Conservation (phyloP, 345 rosid species). For the Eucalyptus dawsonii region DNA sequence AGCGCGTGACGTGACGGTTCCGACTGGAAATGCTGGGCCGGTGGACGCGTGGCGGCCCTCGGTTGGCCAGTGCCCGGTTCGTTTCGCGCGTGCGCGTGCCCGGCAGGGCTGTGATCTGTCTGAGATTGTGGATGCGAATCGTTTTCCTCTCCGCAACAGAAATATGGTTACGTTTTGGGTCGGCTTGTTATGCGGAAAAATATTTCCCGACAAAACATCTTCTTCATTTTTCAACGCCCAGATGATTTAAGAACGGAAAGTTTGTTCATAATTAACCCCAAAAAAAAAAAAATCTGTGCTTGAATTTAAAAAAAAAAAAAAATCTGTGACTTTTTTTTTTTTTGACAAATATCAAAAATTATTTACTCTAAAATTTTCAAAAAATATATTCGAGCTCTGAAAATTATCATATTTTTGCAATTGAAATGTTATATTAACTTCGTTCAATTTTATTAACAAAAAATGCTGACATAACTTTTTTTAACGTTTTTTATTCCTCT, state of each 20-base stretch:
- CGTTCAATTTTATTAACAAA: too few relatives aligned
- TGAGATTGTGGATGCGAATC: not conserved
- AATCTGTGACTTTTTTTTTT: too few relatives aligned
- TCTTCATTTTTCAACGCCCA: not conserved
- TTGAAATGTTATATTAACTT: too few relatives aligned
- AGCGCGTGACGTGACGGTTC: not conserved
- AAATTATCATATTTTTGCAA: too few relatives aligned
- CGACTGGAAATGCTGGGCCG: not conserved
- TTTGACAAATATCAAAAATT: too few relatives aligned
- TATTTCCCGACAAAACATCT: not conserved
- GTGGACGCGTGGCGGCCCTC: not conserved
- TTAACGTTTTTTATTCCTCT: too few relatives aligned
- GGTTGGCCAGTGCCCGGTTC: not conserved
- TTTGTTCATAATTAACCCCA: too few relatives aligned
- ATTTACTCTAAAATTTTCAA: too few relatives aligned
- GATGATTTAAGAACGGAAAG: not conserved
- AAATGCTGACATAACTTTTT: too few relatives aligned
- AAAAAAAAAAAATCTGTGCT: too few relatives aligned
- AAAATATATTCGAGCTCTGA: rapidly evolving
- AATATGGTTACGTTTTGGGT: not conserved
- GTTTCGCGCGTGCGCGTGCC: not conserved
- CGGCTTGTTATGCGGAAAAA: not conserved
- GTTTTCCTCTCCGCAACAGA: not conserved
- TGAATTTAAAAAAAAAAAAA: too few relatives aligned
- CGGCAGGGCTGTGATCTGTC: not conserved